These are phyloP conservation scores for Cladobotryum mycophilum DNA, from an alignment of 2,329 filamentous ascomycete genomes.

Conservation along the genomic window DNA sequence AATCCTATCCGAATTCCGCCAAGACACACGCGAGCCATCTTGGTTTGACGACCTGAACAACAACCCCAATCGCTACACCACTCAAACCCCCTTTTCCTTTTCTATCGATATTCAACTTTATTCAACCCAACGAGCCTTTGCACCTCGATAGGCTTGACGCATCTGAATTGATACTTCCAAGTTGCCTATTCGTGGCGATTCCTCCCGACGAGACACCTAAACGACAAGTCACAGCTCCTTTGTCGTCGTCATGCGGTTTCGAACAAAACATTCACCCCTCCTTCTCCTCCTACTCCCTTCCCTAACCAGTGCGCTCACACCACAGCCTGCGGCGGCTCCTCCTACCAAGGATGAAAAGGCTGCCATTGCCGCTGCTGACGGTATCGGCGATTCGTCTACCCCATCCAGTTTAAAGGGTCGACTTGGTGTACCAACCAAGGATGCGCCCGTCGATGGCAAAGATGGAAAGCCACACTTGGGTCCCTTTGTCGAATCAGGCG, in stretches of 20 bases:
- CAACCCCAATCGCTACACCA: neutral
- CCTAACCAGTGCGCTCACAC: conserved; percentile 41
- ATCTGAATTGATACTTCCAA: neutral
- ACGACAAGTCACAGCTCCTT: no score
- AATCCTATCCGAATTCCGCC: neutral
- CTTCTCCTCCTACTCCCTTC: conserved; percentile 56
- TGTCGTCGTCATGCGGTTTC: conserved; percentile 51
- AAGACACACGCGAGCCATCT: neutral
- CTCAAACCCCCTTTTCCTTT: neutral
- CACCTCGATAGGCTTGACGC: neutral
- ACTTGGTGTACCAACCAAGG: conserved; percentile 49
- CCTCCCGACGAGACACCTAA: no score
- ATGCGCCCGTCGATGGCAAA: conserved; percentile 84
- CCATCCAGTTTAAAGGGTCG: conserved; percentile 28
- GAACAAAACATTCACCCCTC: conserved; percentile 46
- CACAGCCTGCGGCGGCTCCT: conserved; percentile 20
- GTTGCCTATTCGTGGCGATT: no score
- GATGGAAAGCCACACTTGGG: conserved; percentile 92
- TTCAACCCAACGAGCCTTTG: neutral
- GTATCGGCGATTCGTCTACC: conserved; percentile 15
- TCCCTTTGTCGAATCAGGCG: conserved; percentile 61
- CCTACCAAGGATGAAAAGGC: conserved; percentile 14
- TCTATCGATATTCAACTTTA: neutral
- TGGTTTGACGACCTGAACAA: neutral
- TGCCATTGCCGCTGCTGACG: conserved; percentile 21